phyloP scores from a whole-genome alignment of 306 rosid species.

The Crataegus laevigata region DNA sequence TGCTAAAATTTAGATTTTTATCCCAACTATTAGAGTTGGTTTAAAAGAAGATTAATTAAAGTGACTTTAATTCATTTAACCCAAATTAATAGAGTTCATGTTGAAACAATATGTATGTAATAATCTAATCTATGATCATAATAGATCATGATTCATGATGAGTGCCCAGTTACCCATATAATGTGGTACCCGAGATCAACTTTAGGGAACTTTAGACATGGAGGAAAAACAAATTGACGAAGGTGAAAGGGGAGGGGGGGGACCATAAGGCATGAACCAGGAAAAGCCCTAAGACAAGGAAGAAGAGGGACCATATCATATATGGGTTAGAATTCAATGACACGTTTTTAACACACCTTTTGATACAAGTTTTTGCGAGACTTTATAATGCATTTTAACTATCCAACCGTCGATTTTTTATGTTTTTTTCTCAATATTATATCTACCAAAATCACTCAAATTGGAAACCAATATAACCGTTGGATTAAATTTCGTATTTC shows the following conservation, averaged over 20 bases:
- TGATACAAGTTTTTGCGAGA: no score
- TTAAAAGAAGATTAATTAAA: neutral
- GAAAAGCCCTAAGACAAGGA: conserved; percentile 29
- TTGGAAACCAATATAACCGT: no score
- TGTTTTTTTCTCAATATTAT: no score
- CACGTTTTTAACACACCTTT: no score
- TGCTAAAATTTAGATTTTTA: no score
- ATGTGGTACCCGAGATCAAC: neutral
- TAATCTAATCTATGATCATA: neutral
- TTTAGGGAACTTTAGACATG: neutral
- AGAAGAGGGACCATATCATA: conserved; percentile 35
- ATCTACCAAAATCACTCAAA: no score
- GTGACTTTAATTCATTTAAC: neutral
- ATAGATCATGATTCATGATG: conserved; percentile 3
- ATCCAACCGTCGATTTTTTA: no score
- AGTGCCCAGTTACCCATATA: conserved; percentile 8
- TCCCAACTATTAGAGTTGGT: no score
- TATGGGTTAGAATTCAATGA: neutral
- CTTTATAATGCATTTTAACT: no score
- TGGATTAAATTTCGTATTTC: no score
- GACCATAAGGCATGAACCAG: conserved; percentile 16
- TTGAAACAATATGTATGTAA: neutral
- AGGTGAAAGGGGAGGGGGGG: conserved; percentile 9
- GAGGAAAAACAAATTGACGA: neutral
- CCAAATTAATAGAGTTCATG: neutral